Base-by-base conservation (phyloP, 2,329 filamentous ascomycete genomes). In the Pseudopyricularia javanii region DNA sequence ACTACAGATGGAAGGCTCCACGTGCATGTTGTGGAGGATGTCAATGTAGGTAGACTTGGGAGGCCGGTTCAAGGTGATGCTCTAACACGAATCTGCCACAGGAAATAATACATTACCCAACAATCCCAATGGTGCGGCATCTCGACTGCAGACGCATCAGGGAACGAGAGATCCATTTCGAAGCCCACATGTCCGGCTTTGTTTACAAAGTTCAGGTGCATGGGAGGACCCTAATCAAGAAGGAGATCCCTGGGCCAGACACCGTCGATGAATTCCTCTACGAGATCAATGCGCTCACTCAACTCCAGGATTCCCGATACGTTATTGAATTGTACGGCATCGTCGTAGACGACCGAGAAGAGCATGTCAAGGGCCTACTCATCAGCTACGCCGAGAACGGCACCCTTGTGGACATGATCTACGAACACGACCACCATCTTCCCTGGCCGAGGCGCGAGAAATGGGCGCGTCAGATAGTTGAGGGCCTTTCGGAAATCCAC, bases 201-300 rank as follows among this genome's bases (percentile, higher is more conserved):
- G 93, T 97, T 17, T 98, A 97, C 75, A 95, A 94, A 65, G 89
- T 98, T 54, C 77, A 73, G 14, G 79, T 90, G 34, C 73, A 79
- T 54, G 82, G 79, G 9, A 71, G 76, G 54, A 72, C 81, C 2
- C 85, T 90, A 61, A 95, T 98, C 69, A 97, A 97, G 68, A 98
- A 98, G 66, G 93, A 98, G 64, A 97, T 98, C 15, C 93, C 93
- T 1, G 91, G 91, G 1, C 91, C 91, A 2, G 91, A 97, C 61
- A 93, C 88, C 0, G 85, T 97, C 20, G 91, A 97, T 57, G 93
- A 97, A 65, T 98, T 98, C 62, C 73, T 97, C 2, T 98, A 98
- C 66, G 93, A 98, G 69, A 87, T 96, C 65, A 96, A 97, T 65
- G 91, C 91, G 3, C 79, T 98, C n/a, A 84, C 86, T 65, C 81